These are phyloP conservation scores for Halophytophthora polymorphica DNA, from an alignment of 352 stramenopile genomes.

Conservation along the genomic window DNA sequence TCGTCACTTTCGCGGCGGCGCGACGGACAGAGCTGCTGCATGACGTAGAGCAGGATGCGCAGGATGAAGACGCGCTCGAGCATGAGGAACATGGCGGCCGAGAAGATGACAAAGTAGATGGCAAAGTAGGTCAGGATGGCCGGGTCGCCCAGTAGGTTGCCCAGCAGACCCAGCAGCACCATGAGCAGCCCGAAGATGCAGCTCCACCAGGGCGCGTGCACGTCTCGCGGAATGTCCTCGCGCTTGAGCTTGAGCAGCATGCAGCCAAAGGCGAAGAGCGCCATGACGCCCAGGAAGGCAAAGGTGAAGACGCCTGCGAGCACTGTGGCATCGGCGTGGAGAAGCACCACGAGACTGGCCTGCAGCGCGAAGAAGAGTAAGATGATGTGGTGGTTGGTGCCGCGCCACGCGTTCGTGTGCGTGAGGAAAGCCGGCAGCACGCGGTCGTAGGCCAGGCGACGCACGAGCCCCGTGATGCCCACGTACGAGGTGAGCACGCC, in stretches of 20 bases:
- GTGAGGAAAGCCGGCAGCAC: constrained; percentile 62
- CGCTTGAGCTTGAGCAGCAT: constrained; percentile 93
- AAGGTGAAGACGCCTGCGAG: constrained; percentile 91
- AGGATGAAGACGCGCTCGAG: constrained; percentile 77
- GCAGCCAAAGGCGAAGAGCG: constrained; percentile 88
- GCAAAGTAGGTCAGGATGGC: constrained; percentile 82
- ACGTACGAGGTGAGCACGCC: constrained; percentile 89
- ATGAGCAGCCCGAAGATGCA: constrained; percentile 75
- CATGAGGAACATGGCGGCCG: constrained; percentile 77
- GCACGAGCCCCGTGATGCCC: constrained; percentile 83
- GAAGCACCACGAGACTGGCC: constrained; percentile 70
- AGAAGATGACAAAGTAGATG: constrained; percentile 71
- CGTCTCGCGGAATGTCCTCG: constrained; percentile 85
- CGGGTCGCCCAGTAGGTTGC: constrained; percentile 67
- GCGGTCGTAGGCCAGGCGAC: constrained; percentile 77
- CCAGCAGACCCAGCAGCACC: constrained; percentile 59
- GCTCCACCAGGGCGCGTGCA: constrained; percentile 80
- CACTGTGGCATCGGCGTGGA: constrained; percentile 76
- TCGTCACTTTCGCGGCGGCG: constrained; percentile 16
- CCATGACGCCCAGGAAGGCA: constrained; percentile 90
- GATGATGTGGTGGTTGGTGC: constrained; percentile 88
- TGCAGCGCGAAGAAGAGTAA: constrained; percentile 72
- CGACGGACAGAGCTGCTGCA: constrained; percentile 62
- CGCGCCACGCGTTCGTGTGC: constrained; percentile 58
- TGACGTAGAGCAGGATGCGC: constrained; percentile 62